phyloP scores from a whole-genome alignment of 257 asterid species.

The Gentiana macrophylla region DNA sequence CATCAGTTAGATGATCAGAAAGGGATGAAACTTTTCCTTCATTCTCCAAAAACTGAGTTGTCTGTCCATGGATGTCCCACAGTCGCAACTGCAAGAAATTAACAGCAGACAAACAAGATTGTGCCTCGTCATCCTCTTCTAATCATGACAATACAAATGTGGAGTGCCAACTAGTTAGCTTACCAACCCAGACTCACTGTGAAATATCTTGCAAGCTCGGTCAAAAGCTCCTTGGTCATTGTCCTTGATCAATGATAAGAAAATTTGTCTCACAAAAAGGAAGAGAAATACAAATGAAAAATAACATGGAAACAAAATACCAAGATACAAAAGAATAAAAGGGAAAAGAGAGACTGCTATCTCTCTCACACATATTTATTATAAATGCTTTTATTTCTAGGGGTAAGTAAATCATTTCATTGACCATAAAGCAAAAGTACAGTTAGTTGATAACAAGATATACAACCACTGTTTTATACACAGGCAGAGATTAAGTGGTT shows the following conservation, averaged over 20 bases:
- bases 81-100: slow-evolving; percentile 43
- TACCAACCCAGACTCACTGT: slow-evolving; percentile 41
- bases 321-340: too few relatives aligned
- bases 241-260: slow-evolving; percentile 30
- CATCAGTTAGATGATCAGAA: slow-evolving; percentile 26
- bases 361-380: too few relatives aligned
- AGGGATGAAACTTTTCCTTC: slow-evolving; percentile 20
- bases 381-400: too few relatives aligned
- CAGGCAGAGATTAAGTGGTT: too few relatives aligned
- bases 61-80: slow-evolving; percentile 75
- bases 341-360: too few relatives aligned
- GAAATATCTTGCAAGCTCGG: slow-evolving; percentile 31
- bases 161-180: slow-evolving; percentile 14
- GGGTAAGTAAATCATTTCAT: too few relatives aligned
- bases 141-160: not conserved
- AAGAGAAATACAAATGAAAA: not conserved
- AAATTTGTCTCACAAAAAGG: slow-evolving; percentile 14
- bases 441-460: too few relatives aligned
- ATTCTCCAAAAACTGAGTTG: slow-evolving; percentile 27
- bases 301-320: too few relatives aligned
- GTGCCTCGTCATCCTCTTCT: not conserved
- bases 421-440: too few relatives aligned
- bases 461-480: too few relatives aligned
- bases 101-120: slow-evolving; percentile 10
- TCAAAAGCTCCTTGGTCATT: slow-evolving; percentile 32